phyloP scores from a whole-genome alignment of 2,329 filamentous ascomycete species.

The Nemania diffusa region DNA sequence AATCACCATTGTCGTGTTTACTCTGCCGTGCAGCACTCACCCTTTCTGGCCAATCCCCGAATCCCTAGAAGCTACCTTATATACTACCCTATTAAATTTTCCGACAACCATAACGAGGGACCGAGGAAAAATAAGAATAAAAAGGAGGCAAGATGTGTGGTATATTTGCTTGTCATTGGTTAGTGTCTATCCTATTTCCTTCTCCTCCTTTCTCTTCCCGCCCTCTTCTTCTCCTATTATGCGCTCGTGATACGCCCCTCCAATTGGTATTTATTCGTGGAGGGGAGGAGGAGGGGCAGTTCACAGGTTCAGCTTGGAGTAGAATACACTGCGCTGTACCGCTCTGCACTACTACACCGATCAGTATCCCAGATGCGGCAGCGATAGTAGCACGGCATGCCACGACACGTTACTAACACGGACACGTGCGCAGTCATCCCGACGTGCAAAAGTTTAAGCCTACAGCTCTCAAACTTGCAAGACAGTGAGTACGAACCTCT shows the following conservation, averaged over 20 bases:
- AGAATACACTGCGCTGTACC: conserved; percentile 41
- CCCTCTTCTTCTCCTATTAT: neutral
- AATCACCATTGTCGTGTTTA: neutral
- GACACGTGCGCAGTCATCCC: conserved; percentile 71
- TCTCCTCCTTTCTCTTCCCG: neutral
- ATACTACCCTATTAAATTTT: no score
- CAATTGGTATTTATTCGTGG: neutral
- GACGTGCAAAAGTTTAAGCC: conserved; percentile 98
- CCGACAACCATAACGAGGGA: no score
- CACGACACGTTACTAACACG: conserved; percentile 21
- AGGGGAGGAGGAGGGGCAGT: conserved; percentile 53
- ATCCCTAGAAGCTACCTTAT: neutral
- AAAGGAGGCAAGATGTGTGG: conserved; percentile 79
- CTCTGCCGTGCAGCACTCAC: neutral
- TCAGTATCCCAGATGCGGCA: conserved; percentile 8
- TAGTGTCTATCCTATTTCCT: conserved; percentile 52
- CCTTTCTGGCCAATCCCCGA: neutral
- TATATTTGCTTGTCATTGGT: conserved; percentile 96
- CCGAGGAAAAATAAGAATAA: no score
- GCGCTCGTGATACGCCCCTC: neutral
- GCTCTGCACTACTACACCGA: conserved; percentile 25
- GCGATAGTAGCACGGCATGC: neutral
- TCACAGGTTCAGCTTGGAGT: conserved; percentile 40
- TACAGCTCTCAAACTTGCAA: conserved; percentile 89
- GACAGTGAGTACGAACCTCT: conserved; percentile 75